Base-by-base conservation (phyloP, 129 eudicot species). In the Gnaphalium uliginosum region DNA sequence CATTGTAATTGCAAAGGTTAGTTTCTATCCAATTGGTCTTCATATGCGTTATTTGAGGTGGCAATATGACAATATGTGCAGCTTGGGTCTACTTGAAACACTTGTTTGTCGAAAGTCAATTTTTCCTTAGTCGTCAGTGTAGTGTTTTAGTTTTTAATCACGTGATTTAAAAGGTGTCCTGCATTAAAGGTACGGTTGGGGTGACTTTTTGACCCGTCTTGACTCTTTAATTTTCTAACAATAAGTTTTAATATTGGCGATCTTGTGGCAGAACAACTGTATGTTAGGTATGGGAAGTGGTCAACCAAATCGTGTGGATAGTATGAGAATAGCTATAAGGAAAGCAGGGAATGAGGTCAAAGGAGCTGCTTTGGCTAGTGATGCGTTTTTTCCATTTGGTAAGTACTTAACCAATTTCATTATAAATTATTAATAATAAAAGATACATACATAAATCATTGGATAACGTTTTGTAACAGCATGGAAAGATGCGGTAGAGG, bases 261-360 rank as follows among this genome's bases (percentile, higher is more conserved):
- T 78, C 22, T 18, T 79, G 78, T 79, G 54, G 83, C 89, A 91
- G 97, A 78, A 91, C 54, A 95, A 91, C 77, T 84, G 96, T 78
- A 89, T 91, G 96, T 81, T 95, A 62, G 96, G 99, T 26, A 95
- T 95, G 99, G 99, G 99, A 78, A 95, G 97, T 69, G 99, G 99
- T 60, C 99, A 91, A 46, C 97, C 99, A 0, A 95, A 91, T 74
- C 97, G 99, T 76, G 76, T 87, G 77, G 99, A 95, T 83, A 95
- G 99, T 83, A 79, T 95, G 85, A 91, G 97, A 81, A 91, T 95
- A 63, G 99, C 99, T 53, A 59, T 87, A 74, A 95, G 81, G 86
- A 95, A 95, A 87, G 99, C 97, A 48, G 96, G 99, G 58, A 84
- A 86, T 29, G 97, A 94, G 76, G 97, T 89, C 81, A 88, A 87